These are phyloP conservation scores for Bothriochloa decipiens DNA, from an alignment of 176 grass and related monocot species.

Conservation along the genomic window DNA sequence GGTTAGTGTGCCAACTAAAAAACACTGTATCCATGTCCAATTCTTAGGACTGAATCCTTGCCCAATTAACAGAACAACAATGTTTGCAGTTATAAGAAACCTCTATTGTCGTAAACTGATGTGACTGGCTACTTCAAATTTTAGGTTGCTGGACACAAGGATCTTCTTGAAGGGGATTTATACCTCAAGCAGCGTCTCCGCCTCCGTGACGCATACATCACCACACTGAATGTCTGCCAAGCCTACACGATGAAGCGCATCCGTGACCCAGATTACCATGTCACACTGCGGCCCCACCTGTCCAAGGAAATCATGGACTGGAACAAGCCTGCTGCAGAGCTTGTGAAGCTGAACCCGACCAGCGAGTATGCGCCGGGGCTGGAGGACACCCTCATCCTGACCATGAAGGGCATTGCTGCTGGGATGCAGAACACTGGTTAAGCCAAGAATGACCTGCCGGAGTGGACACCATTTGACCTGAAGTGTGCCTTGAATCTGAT, in stretches of 20 bases:
- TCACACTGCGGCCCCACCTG: conserved; percentile 20
- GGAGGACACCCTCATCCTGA: conserved; percentile 29
- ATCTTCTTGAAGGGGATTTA: conserved; percentile 49
- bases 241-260: conserved; percentile 43
- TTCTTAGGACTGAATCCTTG: not conserved
- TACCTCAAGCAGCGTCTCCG: conserved; percentile 41
- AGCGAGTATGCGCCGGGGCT: conserved; percentile 40
- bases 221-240: conserved; percentile 18
- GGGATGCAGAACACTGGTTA: conserved; percentile 51
- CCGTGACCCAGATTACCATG: conserved; percentile 32
- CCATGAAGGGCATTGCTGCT: conserved; percentile 38
- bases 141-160: conserved; percentile 49
- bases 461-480: not conserved
- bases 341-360: conserved; percentile 48
- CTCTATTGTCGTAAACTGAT: not conserved
- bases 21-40: not conserved
- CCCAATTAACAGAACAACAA: not conserved
- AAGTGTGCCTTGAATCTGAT: not conserved
- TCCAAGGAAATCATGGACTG: conserved; percentile 30
- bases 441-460: conserved; percentile 1
- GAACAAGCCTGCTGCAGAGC: conserved; percentile 27
- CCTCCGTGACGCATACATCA: conserved; percentile 25
- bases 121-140: not conserved
- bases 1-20: conserved; percentile 3
- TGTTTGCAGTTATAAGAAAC: not conserved